These are phyloP conservation scores for Cryptococcus hybrid DNA, from an alignment of 1,284 basidiomycete species.

Conservation along the genomic window DNA sequence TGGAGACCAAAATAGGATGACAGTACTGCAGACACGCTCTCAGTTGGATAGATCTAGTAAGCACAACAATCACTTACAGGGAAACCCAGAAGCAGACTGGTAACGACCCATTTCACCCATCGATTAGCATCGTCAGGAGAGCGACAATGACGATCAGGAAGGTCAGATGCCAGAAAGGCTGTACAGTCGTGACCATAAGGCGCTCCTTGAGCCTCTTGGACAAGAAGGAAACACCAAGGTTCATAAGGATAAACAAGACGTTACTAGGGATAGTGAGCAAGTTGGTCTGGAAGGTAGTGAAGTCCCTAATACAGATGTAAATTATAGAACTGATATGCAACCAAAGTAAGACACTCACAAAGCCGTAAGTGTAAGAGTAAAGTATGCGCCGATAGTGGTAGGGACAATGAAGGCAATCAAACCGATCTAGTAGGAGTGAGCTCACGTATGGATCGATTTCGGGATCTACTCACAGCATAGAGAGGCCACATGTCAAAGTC, in stretches of 20 bases:
- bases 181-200: constrained; percentile 17
- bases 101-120: constrained; percentile 25
- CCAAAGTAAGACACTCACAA: constrained; percentile 36
- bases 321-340: constrained; percentile 4
- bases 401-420: constrained; percentile 29
- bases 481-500: constrained; percentile 58
- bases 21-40: constrained; percentile 8
- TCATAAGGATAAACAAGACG: constrained; percentile 38
- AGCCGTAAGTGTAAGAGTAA: constrained; percentile 57
- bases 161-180: constrained; percentile 33
- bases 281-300: constrained; percentile 62
- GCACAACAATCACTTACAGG: constrained; percentile 7
- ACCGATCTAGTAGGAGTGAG: constrained; percentile 38
- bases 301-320: constrained; percentile 47
- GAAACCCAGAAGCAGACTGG: constrained; percentile 21
- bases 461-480: constrained; percentile 9
- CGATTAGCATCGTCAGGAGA: constrained; percentile 20
- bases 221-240: constrained; percentile 28
- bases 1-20: constrained; percentile 33
- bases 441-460: constrained; percentile 49
- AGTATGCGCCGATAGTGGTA: constrained; percentile 48
- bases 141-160: constrained; percentile 28
- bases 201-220: constrained; percentile 25
- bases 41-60: neutral
- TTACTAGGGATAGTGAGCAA: constrained; percentile 56